Base-by-base conservation (phyloP, 2,329 filamentous ascomycete genomes). In the Tolypocladium cylindrosporum region DNA sequence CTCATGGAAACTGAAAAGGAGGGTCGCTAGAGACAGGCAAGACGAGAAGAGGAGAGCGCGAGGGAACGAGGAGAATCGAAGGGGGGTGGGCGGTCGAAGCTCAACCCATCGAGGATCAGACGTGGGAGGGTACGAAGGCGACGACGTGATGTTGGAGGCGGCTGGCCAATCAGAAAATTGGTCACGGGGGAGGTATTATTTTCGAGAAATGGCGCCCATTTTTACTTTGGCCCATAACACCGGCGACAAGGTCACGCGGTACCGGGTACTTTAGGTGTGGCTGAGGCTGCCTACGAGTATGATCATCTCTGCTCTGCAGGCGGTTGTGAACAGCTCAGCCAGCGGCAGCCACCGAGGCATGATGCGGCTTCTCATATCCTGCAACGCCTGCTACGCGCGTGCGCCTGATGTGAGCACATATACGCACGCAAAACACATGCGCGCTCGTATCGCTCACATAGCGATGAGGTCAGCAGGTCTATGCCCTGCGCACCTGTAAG, bases 131-230 rank as follows among this genome's bases (percentile, higher is more conserved):
- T 52, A 68, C 68, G 66, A 64, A 63, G 70, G 67, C 65, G 62
- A 63, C 63, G 62, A 70, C 65, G 66, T 69, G 69, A 69, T 66
- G 69, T 67, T 64, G 66, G 62, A 54, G 45, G 51, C 40, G 54
- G 58, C 63, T 55, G 67, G 63, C 72, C 72, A 74, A 74, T 74
- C 70, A 74, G 65, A 73, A 74, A 73, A 71, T 65, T 68, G 69
- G 66, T 66, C 69, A 66, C 66, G 63, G 60, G 61, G 63, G 64
- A 67, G 64, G 63, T 65, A 68, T 70, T 69, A 66, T 70, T 72
- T 68, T 69, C 61, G 63, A 66, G 68, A 70, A 65, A 63, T 62
- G 65, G 65, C 60, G 65, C 66, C 67, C 66, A 67, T 68, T 69
- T 71, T 69, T 66, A 62, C 60, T 58, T 66, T 58, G 61, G 59